Percentiles rank a stretch among this genome's conserved stretches.
Conservation (phyloP, 2,329 filamentous ascomycete species). For the Aspergillus pseudoterreus region DNA sequence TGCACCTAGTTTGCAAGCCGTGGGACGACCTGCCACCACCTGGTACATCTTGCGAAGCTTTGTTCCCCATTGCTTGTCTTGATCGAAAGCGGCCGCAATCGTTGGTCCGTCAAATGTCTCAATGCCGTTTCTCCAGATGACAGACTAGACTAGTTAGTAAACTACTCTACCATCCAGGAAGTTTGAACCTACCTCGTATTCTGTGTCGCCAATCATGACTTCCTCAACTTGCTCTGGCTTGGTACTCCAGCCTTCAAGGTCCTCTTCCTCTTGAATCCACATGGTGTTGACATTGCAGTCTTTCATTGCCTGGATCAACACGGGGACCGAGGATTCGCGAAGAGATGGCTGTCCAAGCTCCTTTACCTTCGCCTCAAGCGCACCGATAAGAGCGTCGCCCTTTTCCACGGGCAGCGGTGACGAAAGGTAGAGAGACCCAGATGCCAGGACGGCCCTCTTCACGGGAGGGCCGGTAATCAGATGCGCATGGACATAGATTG, state of each 20-base stretch:
- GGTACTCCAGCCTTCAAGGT: constrained; percentile 36
- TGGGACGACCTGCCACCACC: constrained; percentile 37
- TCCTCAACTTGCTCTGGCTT: constrained; percentile 30
- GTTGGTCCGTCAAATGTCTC: constrained; percentile 31
- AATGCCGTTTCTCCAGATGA: constrained; percentile 45
- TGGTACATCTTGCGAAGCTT: constrained; percentile 40
- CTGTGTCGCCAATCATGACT: constrained; percentile 43
- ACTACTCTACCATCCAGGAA: not conserved
- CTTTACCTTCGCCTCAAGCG: constrained; percentile 26
- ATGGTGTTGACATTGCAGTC: constrained; percentile 39
- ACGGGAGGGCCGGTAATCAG: constrained; percentile 30
- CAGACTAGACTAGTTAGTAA: constrained; percentile 28
- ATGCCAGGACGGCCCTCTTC: constrained; percentile 37
- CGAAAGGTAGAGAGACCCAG: constrained; percentile 43
- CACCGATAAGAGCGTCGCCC: constrained; percentile 29
- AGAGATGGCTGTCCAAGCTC: constrained; percentile 26
- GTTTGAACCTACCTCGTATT: constrained; percentile 35
- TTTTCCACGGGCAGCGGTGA: constrained; percentile 37
- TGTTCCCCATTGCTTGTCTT: constrained; percentile 24
- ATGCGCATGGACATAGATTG: constrained; percentile 45
- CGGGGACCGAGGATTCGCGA: constrained; percentile 24
- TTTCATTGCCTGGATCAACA: constrained; percentile 33
- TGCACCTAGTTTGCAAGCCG: constrained; percentile 39
- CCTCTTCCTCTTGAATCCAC: constrained; percentile 40
- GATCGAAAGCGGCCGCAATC: constrained; percentile 34